These are phyloP conservation scores for Cymodocea nodosa DNA, from an alignment of 116 monocot genomes.

Conservation along the genomic window DNA sequence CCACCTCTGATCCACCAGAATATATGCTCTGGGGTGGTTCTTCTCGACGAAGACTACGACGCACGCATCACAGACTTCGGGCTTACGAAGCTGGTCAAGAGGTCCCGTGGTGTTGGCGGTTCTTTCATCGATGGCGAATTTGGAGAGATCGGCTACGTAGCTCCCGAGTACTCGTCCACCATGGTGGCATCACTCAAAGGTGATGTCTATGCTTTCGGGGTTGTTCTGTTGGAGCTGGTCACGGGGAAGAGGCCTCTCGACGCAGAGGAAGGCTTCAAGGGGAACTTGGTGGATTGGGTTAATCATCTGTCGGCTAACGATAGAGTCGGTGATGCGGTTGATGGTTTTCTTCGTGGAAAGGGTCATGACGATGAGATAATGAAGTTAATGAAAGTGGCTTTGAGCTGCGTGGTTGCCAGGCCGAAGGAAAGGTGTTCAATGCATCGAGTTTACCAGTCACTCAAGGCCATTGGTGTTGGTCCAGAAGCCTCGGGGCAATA, in stretches of 20 bases:
- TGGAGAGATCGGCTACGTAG: slow-evolving; percentile 40
- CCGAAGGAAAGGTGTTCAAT: slow-evolving; percentile 52
- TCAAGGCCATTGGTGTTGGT: slow-evolving; percentile 29
- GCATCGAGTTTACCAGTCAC: slow-evolving; percentile 41
- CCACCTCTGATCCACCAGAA: slow-evolving; percentile 44
- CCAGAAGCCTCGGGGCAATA: slow-evolving; percentile 38
- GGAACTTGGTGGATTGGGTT: slow-evolving; percentile 57
- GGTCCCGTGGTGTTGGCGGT: slow-evolving; percentile 5
- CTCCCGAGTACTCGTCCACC: slow-evolving; percentile 31
- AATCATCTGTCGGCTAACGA: slow-evolving; percentile 20
- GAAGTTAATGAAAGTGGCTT: slow-evolving; percentile 36
- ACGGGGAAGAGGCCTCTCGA: slow-evolving; percentile 41
- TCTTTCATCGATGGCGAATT: slow-evolving; percentile 37
- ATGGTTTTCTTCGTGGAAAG: slow-evolving; percentile 24
- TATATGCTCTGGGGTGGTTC: slow-evolving; percentile 38
- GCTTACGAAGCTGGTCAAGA: slow-evolving; percentile 25
- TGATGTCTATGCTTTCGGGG: slow-evolving; percentile 54
- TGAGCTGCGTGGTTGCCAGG: slow-evolving; percentile 26
- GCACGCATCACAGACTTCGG: slow-evolving; percentile 59
- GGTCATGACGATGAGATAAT: slow-evolving; percentile 38
- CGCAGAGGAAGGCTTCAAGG: slow-evolving; percentile 44
- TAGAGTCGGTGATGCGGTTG: slow-evolving; percentile 28
- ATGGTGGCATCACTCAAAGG: slow-evolving; percentile 33
- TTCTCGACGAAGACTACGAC: slow-evolving; percentile 60
- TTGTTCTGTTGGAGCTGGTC: slow-evolving; percentile 46